Evolutionary conservation across 768 basidiomycete species (phyloP).

Genomic region (Cyathus striatus): DNA sequence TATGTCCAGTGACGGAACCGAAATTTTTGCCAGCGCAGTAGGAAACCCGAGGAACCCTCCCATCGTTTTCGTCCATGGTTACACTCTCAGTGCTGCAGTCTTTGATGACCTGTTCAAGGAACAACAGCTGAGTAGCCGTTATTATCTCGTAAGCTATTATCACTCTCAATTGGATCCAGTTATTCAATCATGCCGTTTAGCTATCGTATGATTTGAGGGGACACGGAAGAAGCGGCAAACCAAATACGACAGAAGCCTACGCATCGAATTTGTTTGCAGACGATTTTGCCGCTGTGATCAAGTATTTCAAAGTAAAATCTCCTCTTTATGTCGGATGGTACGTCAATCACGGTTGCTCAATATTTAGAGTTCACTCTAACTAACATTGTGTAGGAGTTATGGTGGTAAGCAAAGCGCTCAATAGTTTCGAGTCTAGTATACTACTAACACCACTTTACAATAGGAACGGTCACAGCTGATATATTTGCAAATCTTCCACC

Average conservation of each 20-base stretch:
- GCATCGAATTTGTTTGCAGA: constrained; percentile 21
- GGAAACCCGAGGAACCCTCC: constrained; percentile 29
- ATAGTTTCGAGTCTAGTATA: not conserved
- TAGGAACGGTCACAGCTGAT: constrained; percentile 21
- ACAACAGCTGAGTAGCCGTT: constrained; percentile 11
- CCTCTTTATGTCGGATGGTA: constrained; percentile 27
- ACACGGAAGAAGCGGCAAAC: constrained; percentile 28
- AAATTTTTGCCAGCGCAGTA: constrained; percentile 31
- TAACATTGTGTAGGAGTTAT: constrained; percentile 25
- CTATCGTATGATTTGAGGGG: constrained; percentile 29
- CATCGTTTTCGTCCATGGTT: constrained; percentile 37
- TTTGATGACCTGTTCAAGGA: constrained; percentile 34
- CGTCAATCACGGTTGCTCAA: no score
- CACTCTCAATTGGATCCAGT: not conserved
- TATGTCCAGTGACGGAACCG: constrained; percentile 30
- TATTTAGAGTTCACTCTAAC: no score
- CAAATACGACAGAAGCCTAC: constrained; percentile 17
- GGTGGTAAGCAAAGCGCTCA: constrained; percentile 14
- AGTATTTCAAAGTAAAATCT: constrained; percentile 16
- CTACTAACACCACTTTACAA: not conserved
- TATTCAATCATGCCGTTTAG: constrained; percentile 13
- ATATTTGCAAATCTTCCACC: constrained; percentile 18
- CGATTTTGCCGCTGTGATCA: constrained; percentile 22
- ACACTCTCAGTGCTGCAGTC: constrained; percentile 25
- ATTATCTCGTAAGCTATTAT: constrained; percentile 16